A percentile compares a stretch with the other conserved stretches of the same genome.
Evolutionary conservation across 2,329 filamentous ascomycete genomes (phyloP).

Genomic region (Lasiodiplodia citricola): DNA sequence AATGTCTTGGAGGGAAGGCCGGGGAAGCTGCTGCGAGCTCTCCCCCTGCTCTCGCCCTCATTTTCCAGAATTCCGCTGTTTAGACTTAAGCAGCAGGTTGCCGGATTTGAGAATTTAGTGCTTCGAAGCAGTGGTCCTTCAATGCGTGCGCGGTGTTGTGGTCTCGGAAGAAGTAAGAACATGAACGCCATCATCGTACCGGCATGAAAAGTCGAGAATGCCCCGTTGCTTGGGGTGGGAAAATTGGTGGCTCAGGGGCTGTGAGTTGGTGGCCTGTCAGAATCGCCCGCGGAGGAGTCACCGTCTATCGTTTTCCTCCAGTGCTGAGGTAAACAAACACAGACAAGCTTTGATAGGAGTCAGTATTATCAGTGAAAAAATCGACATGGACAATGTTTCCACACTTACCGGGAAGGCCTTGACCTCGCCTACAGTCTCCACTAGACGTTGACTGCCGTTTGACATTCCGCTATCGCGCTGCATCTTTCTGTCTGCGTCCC

Average conservation of each 20-base stretch:
- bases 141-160: not conserved
- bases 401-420: constrained; percentile 80
- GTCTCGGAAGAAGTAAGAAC: constrained; percentile 7
- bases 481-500: constrained; percentile 74
- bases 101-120: not conserved
- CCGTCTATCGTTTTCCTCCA: constrained; percentile 97
- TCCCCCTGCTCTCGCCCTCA: not conserved
- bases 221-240: not conserved
- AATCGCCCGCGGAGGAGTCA: constrained; percentile 52
- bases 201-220: constrained; percentile 18
- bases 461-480: constrained; percentile 95
- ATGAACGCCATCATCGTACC: constrained; percentile 26
- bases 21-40: not conserved
- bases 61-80: not conserved
- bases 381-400: not conserved
- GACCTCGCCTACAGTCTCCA: constrained; percentile 71
- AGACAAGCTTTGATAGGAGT: constrained; percentile 66
- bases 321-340: constrained; percentile 91
- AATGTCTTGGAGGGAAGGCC: not conserved
- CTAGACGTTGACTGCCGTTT: constrained; percentile 64
- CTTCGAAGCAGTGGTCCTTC: not conserved
- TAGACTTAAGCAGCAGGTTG: not conserved
- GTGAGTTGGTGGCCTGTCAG: constrained; percentile 5
- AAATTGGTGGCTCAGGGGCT: constrained; percentile 9
- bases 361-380: constrained; percentile 4